Percentiles rank a stretch among this genome's conserved stretches.
Conservation (phyloP, 768 basidiomycete species). For the Suillus americanus region DNA sequence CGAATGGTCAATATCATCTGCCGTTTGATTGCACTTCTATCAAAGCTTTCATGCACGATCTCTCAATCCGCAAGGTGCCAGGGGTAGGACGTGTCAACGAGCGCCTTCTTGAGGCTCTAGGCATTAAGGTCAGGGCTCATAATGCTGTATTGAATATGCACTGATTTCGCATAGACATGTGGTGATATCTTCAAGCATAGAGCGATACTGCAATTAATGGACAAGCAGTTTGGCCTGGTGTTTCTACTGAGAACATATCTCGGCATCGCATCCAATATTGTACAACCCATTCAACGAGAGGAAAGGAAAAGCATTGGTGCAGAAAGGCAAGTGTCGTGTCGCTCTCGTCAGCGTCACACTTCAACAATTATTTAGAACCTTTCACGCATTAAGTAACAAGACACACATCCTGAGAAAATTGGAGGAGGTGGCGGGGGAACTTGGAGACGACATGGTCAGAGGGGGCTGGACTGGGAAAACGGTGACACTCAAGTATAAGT, state of each 20-base stretch:
- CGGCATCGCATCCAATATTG: conserved; percentile 83
- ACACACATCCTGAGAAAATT: conserved; percentile 73
- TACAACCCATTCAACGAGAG: conserved; percentile 72
- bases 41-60: conserved; percentile 71
- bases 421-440: conserved; percentile 75
- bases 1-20: conserved; percentile 87
- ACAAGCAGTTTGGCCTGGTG: conserved; percentile 79
- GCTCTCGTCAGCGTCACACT: neutral
- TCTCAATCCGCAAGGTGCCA: conserved; percentile 85
- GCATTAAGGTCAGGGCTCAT: conserved; percentile 62
- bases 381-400: conserved; percentile 63
- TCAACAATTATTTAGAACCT: conserved; percentile 54
- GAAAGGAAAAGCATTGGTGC: conserved; percentile 91
- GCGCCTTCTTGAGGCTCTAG: conserved; percentile 80
- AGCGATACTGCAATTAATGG: conserved; percentile 74
- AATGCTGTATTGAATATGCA: neutral
- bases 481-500: conserved; percentile 90
- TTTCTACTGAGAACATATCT: conserved; percentile 80
- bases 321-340: conserved; percentile 57
- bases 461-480: conserved; percentile 86
- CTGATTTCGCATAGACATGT: conserved; percentile 57
- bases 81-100: conserved; percentile 93
- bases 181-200: conserved; percentile 85
- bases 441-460: conserved; percentile 78
- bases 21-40: conserved; percentile 64